Percentiles rank a stretch among this genome's conserved stretches.
Evolutionary conservation across 2,329 filamentous ascomycete genomes (phyloP).

Genomic region (Trichoderma guizhouense): DNA sequence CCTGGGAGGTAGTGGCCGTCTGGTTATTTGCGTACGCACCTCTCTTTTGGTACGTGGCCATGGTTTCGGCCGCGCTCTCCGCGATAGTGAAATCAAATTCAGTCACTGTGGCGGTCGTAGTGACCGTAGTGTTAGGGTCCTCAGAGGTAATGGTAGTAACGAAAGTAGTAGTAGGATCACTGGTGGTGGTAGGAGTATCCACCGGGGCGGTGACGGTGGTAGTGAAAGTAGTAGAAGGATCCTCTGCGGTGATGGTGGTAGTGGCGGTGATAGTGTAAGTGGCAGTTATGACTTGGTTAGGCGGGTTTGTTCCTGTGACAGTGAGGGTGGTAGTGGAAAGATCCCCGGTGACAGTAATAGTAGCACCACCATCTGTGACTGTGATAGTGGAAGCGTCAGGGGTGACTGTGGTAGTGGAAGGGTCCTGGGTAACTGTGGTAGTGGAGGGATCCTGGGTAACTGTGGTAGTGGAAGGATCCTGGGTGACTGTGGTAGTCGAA

Average conservation of each 20-base stretch:
- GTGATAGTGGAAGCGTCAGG: too few relatives aligned
- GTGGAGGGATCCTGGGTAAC: neutral
- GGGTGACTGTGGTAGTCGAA: too few relatives aligned
- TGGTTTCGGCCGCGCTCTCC: neutral
- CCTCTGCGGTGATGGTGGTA: neutral
- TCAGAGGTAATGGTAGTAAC: neutral
- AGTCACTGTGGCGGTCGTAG: too few relatives aligned
- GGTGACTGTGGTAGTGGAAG: too few relatives aligned
- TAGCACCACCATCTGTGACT: too few relatives aligned
- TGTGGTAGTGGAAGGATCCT: neutral
- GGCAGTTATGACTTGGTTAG: neutral
- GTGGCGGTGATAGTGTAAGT: neutral
- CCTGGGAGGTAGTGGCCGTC: neutral
- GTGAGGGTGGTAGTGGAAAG: neutral
- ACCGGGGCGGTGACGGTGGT: neutral
- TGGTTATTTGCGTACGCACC: neutral
- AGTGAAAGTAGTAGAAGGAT: too few relatives aligned
- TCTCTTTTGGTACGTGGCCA: neutral
- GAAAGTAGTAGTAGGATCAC: too few relatives aligned
- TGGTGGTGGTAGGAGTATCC: too few relatives aligned
- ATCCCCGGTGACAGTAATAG: too few relatives aligned
- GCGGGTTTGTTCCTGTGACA: neutral
- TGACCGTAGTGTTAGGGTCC: too few relatives aligned
- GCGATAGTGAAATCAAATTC: neutral
- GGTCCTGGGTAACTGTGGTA: too few relatives aligned